Percentiles rank a stretch among this genome's conserved stretches.
These are phyloP conservation scores for Rhododendron simsii DNA, from an alignment of 148 eudicot genomes.

Conservation along the genomic window DNA sequence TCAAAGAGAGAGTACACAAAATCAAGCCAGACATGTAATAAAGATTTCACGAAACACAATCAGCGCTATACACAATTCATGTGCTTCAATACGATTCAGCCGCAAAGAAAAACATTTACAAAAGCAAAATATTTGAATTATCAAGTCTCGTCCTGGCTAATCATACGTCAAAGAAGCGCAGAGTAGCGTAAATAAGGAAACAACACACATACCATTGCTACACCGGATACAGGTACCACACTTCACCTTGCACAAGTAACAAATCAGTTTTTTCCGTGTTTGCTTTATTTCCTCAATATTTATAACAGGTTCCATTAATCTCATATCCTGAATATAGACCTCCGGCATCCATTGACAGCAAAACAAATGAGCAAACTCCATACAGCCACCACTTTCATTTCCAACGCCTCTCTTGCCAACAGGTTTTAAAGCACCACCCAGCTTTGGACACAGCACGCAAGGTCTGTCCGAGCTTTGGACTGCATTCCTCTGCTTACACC, in stretches of 20 bases:
- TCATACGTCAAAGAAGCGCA: slow-evolving; percentile 32
- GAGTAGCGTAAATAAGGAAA: slow-evolving; percentile 31
- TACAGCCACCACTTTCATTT: slow-evolving; percentile 29
- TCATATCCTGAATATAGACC: slow-evolving; percentile 64
- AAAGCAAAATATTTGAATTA: slow-evolving; percentile 9
- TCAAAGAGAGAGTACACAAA: neutral
- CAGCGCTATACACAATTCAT: neutral
- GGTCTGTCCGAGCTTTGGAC: slow-evolving; percentile 35
- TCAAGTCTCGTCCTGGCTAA: slow-evolving; percentile 13
- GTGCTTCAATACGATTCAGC: neutral
- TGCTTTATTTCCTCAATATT: slow-evolving; percentile 64
- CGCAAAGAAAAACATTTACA: neutral
- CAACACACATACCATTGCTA: slow-evolving; percentile 86
- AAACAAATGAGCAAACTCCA: slow-evolving; percentile 78
- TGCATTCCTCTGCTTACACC: slow-evolving; percentile 56
- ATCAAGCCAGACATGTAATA: neutral
- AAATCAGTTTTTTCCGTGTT: slow-evolving; percentile 60
- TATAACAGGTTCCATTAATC: slow-evolving; percentile 82
- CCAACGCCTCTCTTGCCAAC: slow-evolving; percentile 35
- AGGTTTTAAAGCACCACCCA: slow-evolving; percentile 81
- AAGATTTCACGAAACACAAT: neutral
- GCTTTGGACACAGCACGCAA: slow-evolving; percentile 75
- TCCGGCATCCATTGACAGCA: slow-evolving; percentile 96
- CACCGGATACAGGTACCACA: slow-evolving; percentile 86
- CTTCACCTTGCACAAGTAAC: slow-evolving; percentile 86